Evolutionary conservation across 2,329 filamentous ascomycete species (phyloP).

Genomic region (Arthroderma sp.): DNA sequence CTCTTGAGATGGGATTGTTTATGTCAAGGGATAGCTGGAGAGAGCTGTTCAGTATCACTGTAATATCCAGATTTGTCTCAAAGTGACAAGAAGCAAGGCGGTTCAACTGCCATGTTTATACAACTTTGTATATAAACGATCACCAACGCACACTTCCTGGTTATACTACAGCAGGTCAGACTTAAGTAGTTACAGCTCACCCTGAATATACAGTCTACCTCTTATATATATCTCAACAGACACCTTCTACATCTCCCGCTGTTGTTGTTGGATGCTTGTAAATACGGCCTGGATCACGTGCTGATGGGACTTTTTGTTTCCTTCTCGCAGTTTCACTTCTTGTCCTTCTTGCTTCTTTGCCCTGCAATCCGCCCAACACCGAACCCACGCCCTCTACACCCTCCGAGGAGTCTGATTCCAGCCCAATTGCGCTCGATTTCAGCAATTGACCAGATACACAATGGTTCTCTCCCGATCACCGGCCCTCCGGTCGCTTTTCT

Average conservation of each 20-base stretch:
- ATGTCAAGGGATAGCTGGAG: neutral
- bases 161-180: too few species aligned
- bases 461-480: conserved; percentile 29
- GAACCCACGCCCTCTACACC: neutral
- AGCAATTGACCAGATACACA: conserved; percentile 10
- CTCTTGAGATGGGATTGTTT: neutral
- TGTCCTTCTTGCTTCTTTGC: neutral
- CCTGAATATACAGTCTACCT: too few species aligned
- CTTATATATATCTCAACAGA: too few species aligned
- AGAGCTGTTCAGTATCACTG: too few species aligned
- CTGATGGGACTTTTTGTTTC: neutral
- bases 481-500: conserved; percentile 25
- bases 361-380: neutral
- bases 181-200: too few species aligned
- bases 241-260: too few species aligned
- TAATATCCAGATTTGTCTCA: too few species aligned
- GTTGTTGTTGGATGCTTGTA: neutral
- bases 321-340: neutral
- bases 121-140: too few species aligned
- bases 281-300: neutral
- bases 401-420: neutral
- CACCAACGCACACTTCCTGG: too few species aligned
- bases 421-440: neutral
- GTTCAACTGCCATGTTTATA: too few species aligned
- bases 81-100: too few species aligned